Evolutionary conservation across 2,329 filamentous ascomycete genomes (phyloP), one percentile per base, ranked within the genome.

Genomic region (Diaporthe citri): DNA sequence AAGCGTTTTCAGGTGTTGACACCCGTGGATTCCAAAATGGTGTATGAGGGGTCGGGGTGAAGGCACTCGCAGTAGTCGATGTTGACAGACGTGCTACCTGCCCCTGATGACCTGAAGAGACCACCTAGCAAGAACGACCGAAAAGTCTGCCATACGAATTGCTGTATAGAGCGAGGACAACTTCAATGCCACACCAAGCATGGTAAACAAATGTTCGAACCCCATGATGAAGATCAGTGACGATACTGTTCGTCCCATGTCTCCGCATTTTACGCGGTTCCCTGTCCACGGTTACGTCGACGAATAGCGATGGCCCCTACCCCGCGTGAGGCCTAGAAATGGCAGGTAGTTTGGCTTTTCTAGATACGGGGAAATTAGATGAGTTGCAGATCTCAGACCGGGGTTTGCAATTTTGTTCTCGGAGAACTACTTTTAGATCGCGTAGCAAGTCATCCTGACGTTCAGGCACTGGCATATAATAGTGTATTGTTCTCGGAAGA

Each of bases 291-390:
- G 64, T 69, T 69, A 69, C 64, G n/a, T 69, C 64, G 64, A 69
- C 48, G n/a, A 55, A 73, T 59, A 31, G 28, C 15, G 10, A 70
- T 36, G 28, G 25, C 28, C 17, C 51, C 15, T 75, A 74, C 64
- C 74, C 74, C 74, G 71, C 71, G 9, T n/a, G 17, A 15, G 25
- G 20, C n/a, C 57, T 25, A 1, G 39, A 71, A 71, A 20, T 36
- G 74, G 74, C 72, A 76, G 74, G 72, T 76, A 20, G 4, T 62
- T 60, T 59, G 20, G 13, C 59, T 36, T 59, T 52, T 51, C 36
- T 20, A 17, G 48, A 25, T 43, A 20, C 43, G 22, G 15, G 17
- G 22, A 25, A 55, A 22, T 1, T 62, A 57, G 8, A 66, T 67
- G 46, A 59, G 39, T 4, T 74, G 74, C 64, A 76, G 72, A 71